Evolutionary conservation across 202 grass and related monocot genomes (phyloP).

Genomic region (Hordeum pubiflorum): DNA sequence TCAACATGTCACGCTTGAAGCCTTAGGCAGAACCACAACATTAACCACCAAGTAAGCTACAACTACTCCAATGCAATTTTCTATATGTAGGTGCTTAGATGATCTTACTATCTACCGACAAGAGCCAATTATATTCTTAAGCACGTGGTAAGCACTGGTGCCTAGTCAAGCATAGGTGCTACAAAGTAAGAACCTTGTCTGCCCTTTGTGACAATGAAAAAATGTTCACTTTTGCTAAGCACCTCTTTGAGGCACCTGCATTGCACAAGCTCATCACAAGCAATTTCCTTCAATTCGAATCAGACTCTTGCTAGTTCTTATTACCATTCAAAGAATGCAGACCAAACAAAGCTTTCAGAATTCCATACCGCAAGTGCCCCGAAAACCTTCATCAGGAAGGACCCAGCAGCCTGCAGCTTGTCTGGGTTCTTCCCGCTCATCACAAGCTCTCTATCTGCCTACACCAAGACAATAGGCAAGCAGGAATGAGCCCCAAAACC

Average conservation of each 20-base stretch:
- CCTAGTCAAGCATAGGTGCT: background rate
- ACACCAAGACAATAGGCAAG: conserved; percentile 24
- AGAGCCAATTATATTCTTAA: background rate
- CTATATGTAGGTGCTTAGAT: background rate
- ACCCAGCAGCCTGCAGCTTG: conserved; percentile 78
- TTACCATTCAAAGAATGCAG: background rate
- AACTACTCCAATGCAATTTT: background rate
- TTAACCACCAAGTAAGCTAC: background rate
- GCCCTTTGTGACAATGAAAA: background rate
- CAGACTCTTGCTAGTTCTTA: background rate
- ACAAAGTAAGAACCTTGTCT: background rate
- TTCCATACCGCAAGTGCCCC: conserved; percentile 60
- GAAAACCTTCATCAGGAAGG: conserved; percentile 91
- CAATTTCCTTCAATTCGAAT: background rate
- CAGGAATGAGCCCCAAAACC: conserved; percentile 4
- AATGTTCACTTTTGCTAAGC: background rate
- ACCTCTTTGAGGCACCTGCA: background rate
- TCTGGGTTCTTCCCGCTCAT: conserved; percentile 77
- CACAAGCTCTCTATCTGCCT: conserved; percentile 80
- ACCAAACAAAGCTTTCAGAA: conserved; percentile 13
- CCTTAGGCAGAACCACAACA: background rate
- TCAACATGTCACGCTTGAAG: background rate
- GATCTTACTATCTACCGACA: background rate
- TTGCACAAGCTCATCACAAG: background rate
- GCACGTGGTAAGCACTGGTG: background rate